A percentile compares a stretch with the other conserved stretches of the same genome.
These are phyloP conservation scores for Phialophora verrucosa DNA, from an alignment of 2,329 filamentous ascomycete genomes.

Conservation along the genomic window DNA sequence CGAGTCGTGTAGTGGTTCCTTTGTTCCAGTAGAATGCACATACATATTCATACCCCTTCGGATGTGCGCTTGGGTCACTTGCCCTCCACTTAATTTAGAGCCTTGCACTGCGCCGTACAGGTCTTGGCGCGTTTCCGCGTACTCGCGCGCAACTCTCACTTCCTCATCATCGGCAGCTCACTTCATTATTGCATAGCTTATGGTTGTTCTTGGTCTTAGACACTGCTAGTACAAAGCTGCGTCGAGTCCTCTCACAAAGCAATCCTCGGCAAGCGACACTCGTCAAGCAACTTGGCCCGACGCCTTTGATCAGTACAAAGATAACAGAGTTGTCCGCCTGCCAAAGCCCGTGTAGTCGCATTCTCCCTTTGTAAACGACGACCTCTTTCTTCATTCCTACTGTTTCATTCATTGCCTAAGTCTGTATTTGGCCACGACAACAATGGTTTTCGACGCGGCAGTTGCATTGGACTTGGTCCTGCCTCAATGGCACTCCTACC, in stretches of 20 bases:
- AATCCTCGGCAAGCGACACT: too few species aligned
- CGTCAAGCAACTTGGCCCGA: too few species aligned
- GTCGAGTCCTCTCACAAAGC: neutral
- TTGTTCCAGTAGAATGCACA: neutral
- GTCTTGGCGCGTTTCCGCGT: neutral
- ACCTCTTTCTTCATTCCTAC: neutral
- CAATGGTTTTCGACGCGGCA: neutral
- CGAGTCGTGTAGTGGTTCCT: neutral
- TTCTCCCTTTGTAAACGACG: neutral
- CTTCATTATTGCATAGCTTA: neutral
- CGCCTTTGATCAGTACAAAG: neutral
- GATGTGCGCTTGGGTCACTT: neutral
- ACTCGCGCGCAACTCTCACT: neutral
- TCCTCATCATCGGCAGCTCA: neutral
- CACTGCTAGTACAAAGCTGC: neutral
- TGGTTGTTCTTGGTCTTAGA: neutral
- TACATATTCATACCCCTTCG: neutral
- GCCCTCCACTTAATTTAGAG: neutral
- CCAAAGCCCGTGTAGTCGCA: neutral
- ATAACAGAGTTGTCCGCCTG: neutral
- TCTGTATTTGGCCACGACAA: neutral
- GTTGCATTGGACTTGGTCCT: neutral
- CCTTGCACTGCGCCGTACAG: neutral
- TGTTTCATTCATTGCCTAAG: neutral
- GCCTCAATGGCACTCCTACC: neutral